Conservation (phyloP, 2,329 filamentous ascomycete species). For the Pseudogymnoascus sp. region DNA sequence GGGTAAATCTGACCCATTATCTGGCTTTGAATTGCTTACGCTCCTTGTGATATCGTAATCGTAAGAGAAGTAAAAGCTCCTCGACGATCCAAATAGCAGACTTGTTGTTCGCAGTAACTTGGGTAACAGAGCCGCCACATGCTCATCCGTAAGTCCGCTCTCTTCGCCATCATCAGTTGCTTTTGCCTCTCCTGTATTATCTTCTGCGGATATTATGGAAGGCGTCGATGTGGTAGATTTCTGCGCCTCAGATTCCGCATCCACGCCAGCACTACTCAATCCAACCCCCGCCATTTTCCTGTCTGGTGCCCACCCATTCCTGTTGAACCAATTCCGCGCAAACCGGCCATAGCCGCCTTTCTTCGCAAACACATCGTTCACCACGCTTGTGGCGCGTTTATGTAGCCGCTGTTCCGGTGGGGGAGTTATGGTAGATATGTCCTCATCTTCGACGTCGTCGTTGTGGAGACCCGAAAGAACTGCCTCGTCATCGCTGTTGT, state of each 20-base stretch:
- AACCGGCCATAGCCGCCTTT: constrained; percentile 83
- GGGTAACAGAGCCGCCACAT: constrained; percentile 50
- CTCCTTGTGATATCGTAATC: constrained; percentile 83
- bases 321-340: constrained; percentile 85
- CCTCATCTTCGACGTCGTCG: constrained; percentile 39
- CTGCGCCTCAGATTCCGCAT: constrained; percentile 5
- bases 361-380: constrained; percentile 78
- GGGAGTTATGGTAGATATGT: constrained; percentile 12
- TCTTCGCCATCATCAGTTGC: neutral
- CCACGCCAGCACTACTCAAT: neutral
- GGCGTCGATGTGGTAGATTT: neutral
- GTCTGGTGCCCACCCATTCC: constrained; percentile 66
- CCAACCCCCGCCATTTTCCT: constrained; percentile 1
- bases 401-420: constrained; percentile 12
- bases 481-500: constrained; percentile 42
- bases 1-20: constrained; percentile 43
- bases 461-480: constrained; percentile 27
- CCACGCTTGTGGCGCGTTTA: constrained; percentile 53
- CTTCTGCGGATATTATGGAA: neutral
- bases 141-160: neutral
- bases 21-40: constrained; percentile 36
- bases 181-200: neutral
- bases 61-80: constrained; percentile 92
- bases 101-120: constrained; percentile 79
- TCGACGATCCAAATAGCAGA: constrained; percentile 72